A percentile compares a stretch with the other conserved stretches of the same genome.
phyloP scores from a whole-genome alignment of 306 rosid species.

The Fragaria iinumae region DNA sequence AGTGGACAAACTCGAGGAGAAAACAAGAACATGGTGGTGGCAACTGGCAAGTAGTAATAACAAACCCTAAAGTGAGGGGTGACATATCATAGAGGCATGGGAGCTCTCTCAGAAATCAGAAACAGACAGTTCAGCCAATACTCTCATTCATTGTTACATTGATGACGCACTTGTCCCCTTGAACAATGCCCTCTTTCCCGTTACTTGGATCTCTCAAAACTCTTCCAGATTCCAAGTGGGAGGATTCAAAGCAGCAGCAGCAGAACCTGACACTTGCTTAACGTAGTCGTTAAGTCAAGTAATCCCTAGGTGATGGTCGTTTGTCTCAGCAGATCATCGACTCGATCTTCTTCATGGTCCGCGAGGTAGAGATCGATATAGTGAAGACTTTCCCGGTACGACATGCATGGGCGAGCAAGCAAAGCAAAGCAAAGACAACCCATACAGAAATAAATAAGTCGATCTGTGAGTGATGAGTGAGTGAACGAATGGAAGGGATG shows the following conservation, averaged over 20 bases:
- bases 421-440: not conserved
- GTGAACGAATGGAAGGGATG: not conserved
- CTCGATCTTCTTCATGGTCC: conserved; percentile 3
- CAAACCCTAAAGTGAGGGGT: conserved; percentile 5
- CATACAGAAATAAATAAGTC: not conserved
- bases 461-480: not conserved
- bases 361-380: not conserved
- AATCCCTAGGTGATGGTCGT: conserved; percentile 25
- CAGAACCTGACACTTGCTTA: conserved; percentile 22
- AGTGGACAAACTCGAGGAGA: not conserved
- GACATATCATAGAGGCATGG: conserved; percentile 1
- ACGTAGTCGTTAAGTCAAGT: conserved; percentile 39
- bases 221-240: not conserved
- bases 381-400: not conserved
- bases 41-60: not conserved
- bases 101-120: not conserved
- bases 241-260: not conserved
- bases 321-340: not conserved
- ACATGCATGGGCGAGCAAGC: not conserved
- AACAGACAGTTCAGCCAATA: not conserved
- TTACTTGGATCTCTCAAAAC: conserved; percentile 40
- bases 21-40: not conserved
- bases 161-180: conserved; percentile 29
- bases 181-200: conserved; percentile 22
- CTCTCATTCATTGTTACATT: not conserved